These are phyloP conservation scores for Globisporangium radiosum DNA, from an alignment of 352 stramenopile genomes.

Conservation along the genomic window DNA sequence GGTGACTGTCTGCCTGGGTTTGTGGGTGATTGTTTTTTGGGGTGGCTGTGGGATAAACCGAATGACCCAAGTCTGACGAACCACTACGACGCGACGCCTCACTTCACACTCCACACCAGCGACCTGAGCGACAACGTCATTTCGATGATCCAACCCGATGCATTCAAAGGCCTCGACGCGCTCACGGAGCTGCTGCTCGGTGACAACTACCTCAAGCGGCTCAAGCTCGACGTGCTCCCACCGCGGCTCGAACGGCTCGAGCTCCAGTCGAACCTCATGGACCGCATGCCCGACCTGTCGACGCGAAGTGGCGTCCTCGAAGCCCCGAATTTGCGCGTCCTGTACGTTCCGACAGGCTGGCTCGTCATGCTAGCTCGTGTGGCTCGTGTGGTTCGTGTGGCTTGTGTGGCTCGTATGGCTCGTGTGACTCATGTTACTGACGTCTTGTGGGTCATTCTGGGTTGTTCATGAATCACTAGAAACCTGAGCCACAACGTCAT, in stretches of 20 bases:
- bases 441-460: background rate
- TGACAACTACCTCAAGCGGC: slow-evolving; percentile 39
- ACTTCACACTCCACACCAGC: slow-evolving; percentile 9
- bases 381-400: too few species aligned
- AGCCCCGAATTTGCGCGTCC: slow-evolving; percentile 26
- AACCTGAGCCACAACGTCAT: slow-evolving; percentile 63
- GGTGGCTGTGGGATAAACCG: too few species aligned
- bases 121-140: slow-evolving; percentile 72
- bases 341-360: slow-evolving; percentile 26
- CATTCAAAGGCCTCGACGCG: slow-evolving; percentile 37
- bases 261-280: slow-evolving; percentile 44
- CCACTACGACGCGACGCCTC: background rate
- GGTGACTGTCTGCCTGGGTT: background rate
- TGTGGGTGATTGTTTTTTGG: background rate
- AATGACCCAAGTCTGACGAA: too few species aligned
- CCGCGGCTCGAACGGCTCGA: slow-evolving; percentile 34
- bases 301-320: slow-evolving; percentile 6
- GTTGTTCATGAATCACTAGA: slow-evolving; percentile 12
- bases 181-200: slow-evolving; percentile 36
- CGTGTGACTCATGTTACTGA: background rate
- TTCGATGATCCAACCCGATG: slow-evolving; percentile 41
- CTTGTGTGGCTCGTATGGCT: too few species aligned
- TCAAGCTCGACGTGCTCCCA: slow-evolving; percentile 35
- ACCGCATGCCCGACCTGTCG: slow-evolving; percentile 48
- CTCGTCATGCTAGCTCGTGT: too few species aligned